phyloP scores from a whole-genome alignment of 2,329 filamentous ascomycete genomes.

The Fusarium acutatum region DNA sequence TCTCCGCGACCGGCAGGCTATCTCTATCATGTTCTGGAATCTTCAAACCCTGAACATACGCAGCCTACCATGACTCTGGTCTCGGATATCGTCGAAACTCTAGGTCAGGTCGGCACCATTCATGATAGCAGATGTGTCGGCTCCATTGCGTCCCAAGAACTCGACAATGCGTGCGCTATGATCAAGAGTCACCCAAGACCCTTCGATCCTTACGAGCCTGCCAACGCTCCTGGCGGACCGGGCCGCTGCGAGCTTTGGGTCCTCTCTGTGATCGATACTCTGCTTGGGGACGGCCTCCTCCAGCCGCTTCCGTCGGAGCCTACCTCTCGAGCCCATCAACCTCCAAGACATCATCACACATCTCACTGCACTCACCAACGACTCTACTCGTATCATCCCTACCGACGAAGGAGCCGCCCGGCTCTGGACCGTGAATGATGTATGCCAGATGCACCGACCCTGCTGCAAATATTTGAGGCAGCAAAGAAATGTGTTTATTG shows the following conservation, averaged over 20 bases:
- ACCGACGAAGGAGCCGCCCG: conserved; percentile 23
- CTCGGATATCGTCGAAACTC: conserved; percentile 3
- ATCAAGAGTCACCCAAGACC: conserved; percentile 15
- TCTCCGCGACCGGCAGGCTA: conserved; percentile 15
- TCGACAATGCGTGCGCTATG: conserved; percentile 23
- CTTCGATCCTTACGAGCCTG: neutral
- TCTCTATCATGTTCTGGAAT: conserved; percentile 8
- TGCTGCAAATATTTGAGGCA: neutral
- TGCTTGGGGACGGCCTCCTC: conserved; percentile 25
- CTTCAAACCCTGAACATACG: neutral
- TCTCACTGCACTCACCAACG: conserved; percentile 32
- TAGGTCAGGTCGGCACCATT: conserved; percentile 12
- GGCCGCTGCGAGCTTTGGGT: conserved; percentile 22
- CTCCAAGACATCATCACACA: conserved; percentile 36
- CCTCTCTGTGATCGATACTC: neutral
- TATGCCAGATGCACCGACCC: neutral
- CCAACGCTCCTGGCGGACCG: neutral
- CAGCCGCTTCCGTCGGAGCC: conserved; percentile 10
- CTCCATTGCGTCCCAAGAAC: conserved; percentile 26
- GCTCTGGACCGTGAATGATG: neutral
- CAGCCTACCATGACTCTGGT: conserved; percentile 5
- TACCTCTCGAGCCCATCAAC: neutral
- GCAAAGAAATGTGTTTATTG: neutral
- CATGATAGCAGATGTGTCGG: conserved; percentile 27
- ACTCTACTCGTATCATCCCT: conserved; percentile 33